Base-by-base conservation (phyloP, 2,329 filamentous ascomycete genomes). In the Geoglossum cookeanum region DNA sequence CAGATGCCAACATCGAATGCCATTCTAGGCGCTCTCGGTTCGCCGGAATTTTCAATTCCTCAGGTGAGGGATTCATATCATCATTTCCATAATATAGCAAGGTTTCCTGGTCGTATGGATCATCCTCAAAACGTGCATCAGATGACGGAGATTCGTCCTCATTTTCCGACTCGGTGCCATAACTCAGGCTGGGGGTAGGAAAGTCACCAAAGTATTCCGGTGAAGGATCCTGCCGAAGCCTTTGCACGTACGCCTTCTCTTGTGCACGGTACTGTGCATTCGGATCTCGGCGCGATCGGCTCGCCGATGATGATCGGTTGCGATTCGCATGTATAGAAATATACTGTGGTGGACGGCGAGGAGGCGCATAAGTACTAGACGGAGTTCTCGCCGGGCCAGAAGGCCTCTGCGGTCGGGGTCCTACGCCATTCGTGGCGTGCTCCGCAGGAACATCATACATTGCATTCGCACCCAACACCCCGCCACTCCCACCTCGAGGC, bases 1-100 rank as follows among this genome's bases (percentile, higher is more conserved):
- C 92, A 13, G 91, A 94, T 59, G 91, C 87, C 58, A 98, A 73
- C 92, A 98, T 98, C 2, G 88, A 88, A 70, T 98, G 90, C 92
- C 92, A 98, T 70, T 98, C 92, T 29, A 98, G 75, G 49, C 91
- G 78, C 69, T 97, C 92, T 60, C 90, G 79, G 66, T 90, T 96
- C 61, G 83, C 81, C 0, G 89, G 86, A 64, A 96, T 86, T 68
- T 86, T 85, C 56, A 97, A 71, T 68, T 98, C 92, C 65, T 97
- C 92, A 29, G 87, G 77, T 3, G 87, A 92, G 0, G 90, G 90
- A 64, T 92, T 86, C 62, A 88, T 79, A 62, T 92, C 85, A 64
- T 96, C 88, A 65, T 91, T 89, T 58, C 87, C 86, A 66, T 94
- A 90, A 65, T 95, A 95, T 67, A 97, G 81, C 66, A 94, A 82